Conservation (phyloP, 306 rosid genomes). For the Hylodesmum podocarpum region DNA sequence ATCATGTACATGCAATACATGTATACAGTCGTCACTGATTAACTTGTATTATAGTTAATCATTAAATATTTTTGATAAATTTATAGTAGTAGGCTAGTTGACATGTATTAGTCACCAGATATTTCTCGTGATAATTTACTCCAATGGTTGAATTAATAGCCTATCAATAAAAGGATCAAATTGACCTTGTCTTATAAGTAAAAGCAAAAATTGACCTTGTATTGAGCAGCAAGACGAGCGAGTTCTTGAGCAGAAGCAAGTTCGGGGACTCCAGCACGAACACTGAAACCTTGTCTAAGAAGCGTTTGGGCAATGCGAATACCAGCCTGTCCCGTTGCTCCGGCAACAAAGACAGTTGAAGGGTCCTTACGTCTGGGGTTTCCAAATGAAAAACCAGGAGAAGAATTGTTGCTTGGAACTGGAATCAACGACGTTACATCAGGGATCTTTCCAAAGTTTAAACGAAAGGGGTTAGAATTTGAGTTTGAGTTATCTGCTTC, state of each 20-base stretch:
- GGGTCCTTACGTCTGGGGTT: slow-evolving; percentile 72
- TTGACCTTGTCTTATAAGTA: no score
- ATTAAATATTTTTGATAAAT: no score
- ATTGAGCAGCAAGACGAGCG: slow-evolving; percentile 82
- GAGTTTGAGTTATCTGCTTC: slow-evolving; percentile 16
- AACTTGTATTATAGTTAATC: no score
- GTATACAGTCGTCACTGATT: no score
- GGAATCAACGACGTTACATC: slow-evolving; percentile 78
- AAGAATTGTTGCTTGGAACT: slow-evolving; percentile 40
- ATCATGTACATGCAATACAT: no score
- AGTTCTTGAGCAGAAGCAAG: slow-evolving; percentile 82
- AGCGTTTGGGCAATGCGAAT: slow-evolving; percentile 75
- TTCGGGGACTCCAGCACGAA: slow-evolving; percentile 91
- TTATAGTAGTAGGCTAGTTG: no score
- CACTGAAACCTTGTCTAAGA: slow-evolving; percentile 80
- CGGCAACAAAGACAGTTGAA: slow-evolving; percentile 80
- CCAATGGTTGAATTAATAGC: no score
- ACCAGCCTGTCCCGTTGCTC: slow-evolving; percentile 86
- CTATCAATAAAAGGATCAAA: no score
- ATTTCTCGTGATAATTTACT: no score
- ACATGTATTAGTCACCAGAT: no score
- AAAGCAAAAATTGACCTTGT: slow-evolving; percentile 86
- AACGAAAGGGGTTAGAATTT: slow-evolving; percentile 57
- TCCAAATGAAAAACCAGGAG: slow-evolving; percentile 66
- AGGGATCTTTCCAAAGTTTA: slow-evolving; percentile 66